Evolutionary conservation across 345 rosid genomes (phyloP), one percentile per base, ranked within the genome.

Genomic region (Raphanus sativus): DNA sequence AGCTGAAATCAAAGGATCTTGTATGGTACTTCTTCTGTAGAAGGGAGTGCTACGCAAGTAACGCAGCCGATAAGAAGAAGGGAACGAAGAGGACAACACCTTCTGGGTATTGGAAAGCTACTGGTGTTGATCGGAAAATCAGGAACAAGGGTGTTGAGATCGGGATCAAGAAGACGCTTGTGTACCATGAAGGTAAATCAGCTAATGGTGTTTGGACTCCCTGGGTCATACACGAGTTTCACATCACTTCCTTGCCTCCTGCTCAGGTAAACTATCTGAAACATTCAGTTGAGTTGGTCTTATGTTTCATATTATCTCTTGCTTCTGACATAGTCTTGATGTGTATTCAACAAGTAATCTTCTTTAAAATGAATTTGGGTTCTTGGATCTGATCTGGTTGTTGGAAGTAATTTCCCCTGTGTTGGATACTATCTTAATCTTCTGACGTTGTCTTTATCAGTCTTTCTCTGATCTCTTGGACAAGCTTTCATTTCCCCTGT

Each of bases 161-260:
- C 26, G 90, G 88, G 6, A 36, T 55, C 0, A 84, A 87, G 81
- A 87, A 74, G 82, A 84, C 69, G 6, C 34, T 87, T 73, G 89
- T 86, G 1, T 86, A 79, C 59, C n/a, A 15, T 55, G 6, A 54
- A 59, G 71, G 77, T 8, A 54, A 25, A 4, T 26, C 26, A 55
- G 4, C 54, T 68, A 62, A 79, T 1, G 65, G 71, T 0, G 60
- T 29, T 62, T 0, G 71, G 15, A 79, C 82, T 74, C 55, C 71
- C 67, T 79, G 78, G 74, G 78, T 74, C 69, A 79, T 79, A 71
- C 82, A 79, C 11, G 82, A 79, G 75, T 79, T 73, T 68, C 78
- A 79, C 59, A 68, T 74, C 82, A 73, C 78, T 74, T 68, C 3
- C 65, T 54, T 74, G 67, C 66, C 82, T 55, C 36, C 0, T 34